Percentiles rank a stretch among this genome's conserved stretches.
These are phyloP conservation scores for Kickxella alabastrina DNA, from an alignment of 192 early-diverging fungal genomes.

Conservation along the genomic window DNA sequence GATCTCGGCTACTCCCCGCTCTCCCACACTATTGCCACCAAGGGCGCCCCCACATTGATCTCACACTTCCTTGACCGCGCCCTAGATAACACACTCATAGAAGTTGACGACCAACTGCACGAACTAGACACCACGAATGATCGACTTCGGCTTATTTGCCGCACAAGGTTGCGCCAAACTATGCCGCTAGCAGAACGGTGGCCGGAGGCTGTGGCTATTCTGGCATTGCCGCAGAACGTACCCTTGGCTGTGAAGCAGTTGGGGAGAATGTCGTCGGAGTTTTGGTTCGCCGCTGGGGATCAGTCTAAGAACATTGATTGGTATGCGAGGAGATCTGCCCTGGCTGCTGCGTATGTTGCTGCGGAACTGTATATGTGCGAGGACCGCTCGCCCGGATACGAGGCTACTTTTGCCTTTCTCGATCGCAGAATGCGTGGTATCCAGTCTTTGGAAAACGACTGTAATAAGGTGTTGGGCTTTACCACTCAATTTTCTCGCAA, in stretches of 20 bases:
- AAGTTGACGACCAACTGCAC: slow-evolving; percentile 60
- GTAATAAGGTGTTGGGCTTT: slow-evolving; percentile 5
- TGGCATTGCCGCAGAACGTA: slow-evolving; percentile 78
- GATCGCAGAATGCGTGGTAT: slow-evolving; percentile 74
- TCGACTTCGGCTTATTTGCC: slow-evolving; percentile 59
- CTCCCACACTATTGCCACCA: slow-evolving; percentile 63
- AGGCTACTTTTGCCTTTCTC: slow-evolving; percentile 74
- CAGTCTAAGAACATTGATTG: slow-evolving; percentile 76
- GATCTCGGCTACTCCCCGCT: slow-evolving; percentile 67
- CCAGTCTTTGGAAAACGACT: slow-evolving; percentile 54
- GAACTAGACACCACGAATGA: slow-evolving; percentile 47
- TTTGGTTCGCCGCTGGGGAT: slow-evolving; percentile 88
- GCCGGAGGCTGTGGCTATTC: slow-evolving; percentile 71
- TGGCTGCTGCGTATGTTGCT: slow-evolving; percentile 81
- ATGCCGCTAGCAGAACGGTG: slow-evolving; percentile 68
- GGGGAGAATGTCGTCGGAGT: slow-evolving; percentile 69
- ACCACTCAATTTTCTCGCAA: slow-evolving; percentile 45
- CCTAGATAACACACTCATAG: slow-evolving; percentile 54
- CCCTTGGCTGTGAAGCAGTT: slow-evolving; percentile 66
- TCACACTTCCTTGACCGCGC: slow-evolving; percentile 70
- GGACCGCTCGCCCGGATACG: slow-evolving; percentile 71
- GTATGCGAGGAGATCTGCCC: slow-evolving; percentile 77
- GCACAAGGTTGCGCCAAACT: slow-evolving; percentile 65
- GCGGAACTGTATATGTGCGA: slow-evolving; percentile 93
- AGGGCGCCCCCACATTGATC: slow-evolving; percentile 66